phyloP scores from a whole-genome alignment of 352 stramenopile species.

The Globisporangium spinosum region DNA sequence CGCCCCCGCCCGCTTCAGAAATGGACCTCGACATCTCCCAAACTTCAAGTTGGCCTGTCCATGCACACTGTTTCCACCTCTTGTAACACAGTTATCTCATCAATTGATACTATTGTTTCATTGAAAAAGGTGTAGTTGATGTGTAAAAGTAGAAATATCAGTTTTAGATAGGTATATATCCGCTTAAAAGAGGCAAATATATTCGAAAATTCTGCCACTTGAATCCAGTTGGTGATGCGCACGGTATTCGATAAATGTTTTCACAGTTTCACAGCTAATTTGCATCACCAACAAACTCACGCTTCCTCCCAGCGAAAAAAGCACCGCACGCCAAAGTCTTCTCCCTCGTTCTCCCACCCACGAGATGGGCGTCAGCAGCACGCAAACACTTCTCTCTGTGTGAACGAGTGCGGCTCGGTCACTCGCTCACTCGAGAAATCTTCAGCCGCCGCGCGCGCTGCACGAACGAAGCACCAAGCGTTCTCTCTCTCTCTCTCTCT shows the following conservation, averaged over 20 bases:
- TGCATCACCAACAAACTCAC: background rate
- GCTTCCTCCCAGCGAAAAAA: background rate
- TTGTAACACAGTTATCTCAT: background rate
- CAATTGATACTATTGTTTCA: background rate
- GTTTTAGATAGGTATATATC: background rate
- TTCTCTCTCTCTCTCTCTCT: background rate
- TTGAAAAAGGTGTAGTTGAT: background rate
- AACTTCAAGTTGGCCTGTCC: slow-evolving; percentile 9
- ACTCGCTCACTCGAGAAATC: background rate
- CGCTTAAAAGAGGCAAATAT: background rate
- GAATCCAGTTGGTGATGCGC: background rate
- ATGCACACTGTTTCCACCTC: background rate
- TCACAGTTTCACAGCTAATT: background rate
- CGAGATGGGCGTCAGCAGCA: background rate
- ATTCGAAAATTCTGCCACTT: background rate
- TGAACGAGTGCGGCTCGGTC: background rate
- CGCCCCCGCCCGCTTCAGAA: background rate
- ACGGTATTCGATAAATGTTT: background rate
- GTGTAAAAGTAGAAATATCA: background rate
- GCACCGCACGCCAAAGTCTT: background rate
- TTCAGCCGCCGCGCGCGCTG: background rate
- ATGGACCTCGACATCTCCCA: slow-evolving; percentile 3
- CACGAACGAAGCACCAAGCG: background rate
- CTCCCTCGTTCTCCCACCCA: background rate
- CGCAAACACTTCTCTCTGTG: background rate